Evolutionary conservation across 176 grass and related monocot species (phyloP).

Genomic region (Carex parvula): DNA sequence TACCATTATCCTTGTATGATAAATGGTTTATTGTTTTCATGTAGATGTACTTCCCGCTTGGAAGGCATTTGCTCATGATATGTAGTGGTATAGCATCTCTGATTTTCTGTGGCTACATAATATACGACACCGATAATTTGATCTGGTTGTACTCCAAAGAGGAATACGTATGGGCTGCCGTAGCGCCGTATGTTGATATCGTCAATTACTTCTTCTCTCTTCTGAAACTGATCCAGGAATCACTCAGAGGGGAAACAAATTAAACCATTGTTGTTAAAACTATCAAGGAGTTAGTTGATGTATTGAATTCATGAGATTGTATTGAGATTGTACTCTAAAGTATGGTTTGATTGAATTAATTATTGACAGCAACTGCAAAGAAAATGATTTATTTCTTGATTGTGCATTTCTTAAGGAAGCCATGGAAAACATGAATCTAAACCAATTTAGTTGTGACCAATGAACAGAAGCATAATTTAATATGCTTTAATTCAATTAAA

Average conservation of each 20-base stretch:
- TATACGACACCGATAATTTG: constrained; percentile 93
- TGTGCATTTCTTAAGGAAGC: background rate
- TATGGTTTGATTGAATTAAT: background rate
- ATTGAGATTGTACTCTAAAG: background rate
- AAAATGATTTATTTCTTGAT: background rate
- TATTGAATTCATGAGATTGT: background rate
- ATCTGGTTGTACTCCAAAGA: constrained; percentile 87
- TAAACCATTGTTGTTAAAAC: background rate
- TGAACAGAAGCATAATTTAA: too few relatives aligned
- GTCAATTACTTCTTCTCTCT: constrained; percentile 75
- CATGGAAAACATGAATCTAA: background rate
- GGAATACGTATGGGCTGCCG: constrained; percentile 89
- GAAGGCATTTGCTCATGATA: constrained; percentile 57
- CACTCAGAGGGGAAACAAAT: background rate
- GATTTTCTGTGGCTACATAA: constrained; percentile 82
- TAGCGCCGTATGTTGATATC: constrained; percentile 77
- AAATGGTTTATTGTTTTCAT: background rate
- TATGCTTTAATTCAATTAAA: too few relatives aligned
- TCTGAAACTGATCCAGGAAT: constrained; percentile 49
- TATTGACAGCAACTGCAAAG: background rate
- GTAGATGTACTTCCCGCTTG: constrained; percentile 64
- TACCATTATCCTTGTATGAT: background rate
- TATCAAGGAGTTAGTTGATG: background rate
- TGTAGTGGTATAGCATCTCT: constrained; percentile 52
- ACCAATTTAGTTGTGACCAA: background rate